Conservation (phyloP, 345 rosid genomes). For the Iberis pinnata region DNA sequence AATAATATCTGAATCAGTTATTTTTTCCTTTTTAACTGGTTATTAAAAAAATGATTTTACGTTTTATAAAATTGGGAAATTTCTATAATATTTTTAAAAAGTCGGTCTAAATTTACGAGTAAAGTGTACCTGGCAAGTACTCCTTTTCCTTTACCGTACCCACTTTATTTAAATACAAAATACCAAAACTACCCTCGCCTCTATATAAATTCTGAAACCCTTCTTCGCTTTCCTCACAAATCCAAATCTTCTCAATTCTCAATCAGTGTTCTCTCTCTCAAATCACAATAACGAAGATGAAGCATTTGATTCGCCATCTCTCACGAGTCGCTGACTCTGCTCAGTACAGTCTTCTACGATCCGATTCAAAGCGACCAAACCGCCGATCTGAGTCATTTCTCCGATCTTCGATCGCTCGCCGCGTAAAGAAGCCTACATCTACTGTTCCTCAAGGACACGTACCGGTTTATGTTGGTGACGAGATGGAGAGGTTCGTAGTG, state of each 20-base stretch:
- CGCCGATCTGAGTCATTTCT: slow-evolving; percentile 25
- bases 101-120: slow-evolving; percentile 7
- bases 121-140: slow-evolving; percentile 60
- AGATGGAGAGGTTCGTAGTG: slow-evolving; percentile 84
- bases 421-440: slow-evolving; percentile 9
- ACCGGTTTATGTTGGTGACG: slow-evolving; percentile 89
- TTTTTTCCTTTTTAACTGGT: not conserved
- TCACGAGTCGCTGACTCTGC: slow-evolving; percentile 85
- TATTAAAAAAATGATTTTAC: not conserved
- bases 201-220: slow-evolving; percentile 18
- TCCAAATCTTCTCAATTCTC: slow-evolving; percentile 5
- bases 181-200: slow-evolving; percentile 3
- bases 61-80: not conserved
- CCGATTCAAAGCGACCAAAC: slow-evolving; percentile 30
- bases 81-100: not conserved
- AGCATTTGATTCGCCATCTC: slow-evolving; percentile 80
- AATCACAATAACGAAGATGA: slow-evolving; percentile 37
- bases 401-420: slow-evolving; percentile 28
- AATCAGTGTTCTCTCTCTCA: not conserved
- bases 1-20: not conserved
- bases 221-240: slow-evolving; percentile 6
- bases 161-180: slow-evolving; percentile 17
- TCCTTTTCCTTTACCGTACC: slow-evolving; percentile 35
- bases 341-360: slow-evolving; percentile 64
- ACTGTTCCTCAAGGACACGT: slow-evolving; percentile 76